These are phyloP conservation scores for Marchantia polymorpha DNA, from an alignment of 225 moss, liverwort and hornwort genomes.

Conservation along the genomic window DNA sequence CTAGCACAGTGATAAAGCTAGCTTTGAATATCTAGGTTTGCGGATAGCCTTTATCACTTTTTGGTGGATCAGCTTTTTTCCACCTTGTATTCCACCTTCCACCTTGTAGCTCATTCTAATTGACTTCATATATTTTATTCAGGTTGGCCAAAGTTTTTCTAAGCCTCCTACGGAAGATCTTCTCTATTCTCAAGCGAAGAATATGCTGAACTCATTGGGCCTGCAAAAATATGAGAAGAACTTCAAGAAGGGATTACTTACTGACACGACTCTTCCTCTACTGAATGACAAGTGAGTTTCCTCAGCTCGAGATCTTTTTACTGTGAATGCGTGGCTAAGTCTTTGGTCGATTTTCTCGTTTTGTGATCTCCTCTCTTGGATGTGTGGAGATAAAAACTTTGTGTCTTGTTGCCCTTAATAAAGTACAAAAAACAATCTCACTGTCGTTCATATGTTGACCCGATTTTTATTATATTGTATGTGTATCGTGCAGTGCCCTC, in stretches of 20 bases:
- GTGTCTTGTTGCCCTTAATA: too few relatives aligned
- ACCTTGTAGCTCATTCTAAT: neutral
- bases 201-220: slow-evolving; percentile 61
- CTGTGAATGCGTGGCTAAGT: neutral
- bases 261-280: slow-evolving; percentile 76
- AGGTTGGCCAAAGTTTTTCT: slow-evolving; percentile 68
- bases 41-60: neutral
- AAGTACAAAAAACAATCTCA: too few relatives aligned
- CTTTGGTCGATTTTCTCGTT: too few relatives aligned
- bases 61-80: neutral
- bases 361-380: too few relatives aligned
- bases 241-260: slow-evolving; percentile 82
- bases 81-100: neutral
- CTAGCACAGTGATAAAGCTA: neutral
- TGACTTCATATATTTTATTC: slow-evolving; percentile 17
- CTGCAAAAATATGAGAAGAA: slow-evolving; percentile 82
- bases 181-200: slow-evolving; percentile 58
- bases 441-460: too few relatives aligned
- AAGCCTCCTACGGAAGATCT: slow-evolving; percentile 66
- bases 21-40: neutral
- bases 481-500: slow-evolving; percentile 62
- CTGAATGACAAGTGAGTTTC: slow-evolving; percentile 68
- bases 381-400: too few relatives aligned
- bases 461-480: neutral
- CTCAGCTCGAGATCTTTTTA: neutral